These are phyloP conservation scores for Apiospora sp. DNA, from an alignment of 2,329 filamentous ascomycete species.

Conservation along the genomic window DNA sequence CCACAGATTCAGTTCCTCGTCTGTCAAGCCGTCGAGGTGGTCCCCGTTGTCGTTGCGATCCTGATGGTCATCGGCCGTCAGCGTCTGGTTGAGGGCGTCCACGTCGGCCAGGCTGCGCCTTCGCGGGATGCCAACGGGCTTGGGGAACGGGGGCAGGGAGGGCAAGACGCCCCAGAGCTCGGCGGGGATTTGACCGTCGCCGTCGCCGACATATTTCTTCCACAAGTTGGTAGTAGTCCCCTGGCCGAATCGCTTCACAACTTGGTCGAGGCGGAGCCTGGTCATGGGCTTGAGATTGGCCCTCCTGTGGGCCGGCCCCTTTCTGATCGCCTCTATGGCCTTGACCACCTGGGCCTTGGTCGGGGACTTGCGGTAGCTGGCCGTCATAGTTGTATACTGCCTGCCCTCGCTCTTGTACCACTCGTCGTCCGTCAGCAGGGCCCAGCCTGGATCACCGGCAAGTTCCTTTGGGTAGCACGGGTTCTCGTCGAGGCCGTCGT, in stretches of 20 bases:
- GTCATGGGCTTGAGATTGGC: not conserved
- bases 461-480: conserved; percentile 25
- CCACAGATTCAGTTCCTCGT: not conserved
- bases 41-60: not conserved
- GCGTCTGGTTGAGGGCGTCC: too few species aligned
- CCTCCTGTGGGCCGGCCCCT: not conserved
- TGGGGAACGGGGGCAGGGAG: too few species aligned
- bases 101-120: too few species aligned
- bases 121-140: too few species aligned
- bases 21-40: not conserved
- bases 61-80: too few species aligned
- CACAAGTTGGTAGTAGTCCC: too few species aligned
- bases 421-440: conserved; percentile 26
- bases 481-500: conserved; percentile 24
- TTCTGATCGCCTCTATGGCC: too few species aligned
- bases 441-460: conserved; percentile 27
- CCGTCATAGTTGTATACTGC: not conserved
- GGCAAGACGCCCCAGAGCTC: not conserved
- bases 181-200: not conserved
- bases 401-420: conserved; percentile 20
- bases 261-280: not conserved
- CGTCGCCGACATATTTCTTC: not conserved
- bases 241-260: too few species aligned
- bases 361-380: not conserved
- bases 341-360: not conserved